Conservation (phyloP, 148 eudicot species). For the Chenopodium quinoa region DNA sequence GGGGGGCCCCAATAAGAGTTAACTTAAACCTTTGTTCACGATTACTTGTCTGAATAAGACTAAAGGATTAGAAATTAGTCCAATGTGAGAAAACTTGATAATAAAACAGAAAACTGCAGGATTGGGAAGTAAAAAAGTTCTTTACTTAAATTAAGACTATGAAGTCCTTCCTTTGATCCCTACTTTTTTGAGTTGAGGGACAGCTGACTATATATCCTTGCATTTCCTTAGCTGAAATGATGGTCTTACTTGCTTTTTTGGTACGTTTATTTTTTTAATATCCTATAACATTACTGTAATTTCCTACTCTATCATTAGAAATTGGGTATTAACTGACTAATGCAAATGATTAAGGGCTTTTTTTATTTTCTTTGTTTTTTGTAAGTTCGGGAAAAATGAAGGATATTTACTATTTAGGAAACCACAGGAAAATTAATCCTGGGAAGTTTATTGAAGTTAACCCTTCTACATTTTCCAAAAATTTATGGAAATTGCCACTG, state of each 20-base stretch:
- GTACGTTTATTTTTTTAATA: neutral
- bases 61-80: neutral
- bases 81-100: neutral
- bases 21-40: neutral
- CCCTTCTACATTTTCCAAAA: no score
- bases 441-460: no score
- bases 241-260: neutral
- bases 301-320: no score
- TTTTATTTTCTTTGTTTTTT: no score
- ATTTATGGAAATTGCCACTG: no score
- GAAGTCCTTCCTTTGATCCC: neutral
- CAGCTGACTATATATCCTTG: neutral
- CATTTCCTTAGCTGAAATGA: neutral
- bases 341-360: no score
- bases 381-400: no score
- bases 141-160: no score
- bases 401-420: no score
- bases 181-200: neutral
- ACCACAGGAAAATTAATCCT: no score
- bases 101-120: neutral
- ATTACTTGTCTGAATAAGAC: neutral
- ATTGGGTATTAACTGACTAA: no score
- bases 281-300: no score
- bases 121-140: neutral
- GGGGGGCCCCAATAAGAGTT: neutral